These are phyloP conservation scores for Dryas integrifolia DNA, from an alignment of 331 rosid genomes.

Conservation along the genomic window DNA sequence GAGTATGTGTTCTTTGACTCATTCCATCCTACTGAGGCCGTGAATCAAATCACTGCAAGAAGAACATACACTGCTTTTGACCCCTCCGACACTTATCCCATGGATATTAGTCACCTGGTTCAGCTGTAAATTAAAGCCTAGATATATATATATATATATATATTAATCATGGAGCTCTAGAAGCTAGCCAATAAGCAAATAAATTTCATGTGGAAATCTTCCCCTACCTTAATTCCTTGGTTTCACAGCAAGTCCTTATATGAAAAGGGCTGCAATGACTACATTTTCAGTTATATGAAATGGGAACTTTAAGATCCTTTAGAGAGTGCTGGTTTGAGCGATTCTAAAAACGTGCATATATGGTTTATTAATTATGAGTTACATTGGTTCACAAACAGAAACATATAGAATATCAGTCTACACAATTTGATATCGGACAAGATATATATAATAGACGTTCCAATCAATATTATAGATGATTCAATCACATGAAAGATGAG, in stretches of 20 bases:
- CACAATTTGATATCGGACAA: no score
- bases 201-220: neutral
- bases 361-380: no score
- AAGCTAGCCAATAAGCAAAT: neutral
- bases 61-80: conserved; percentile 25
- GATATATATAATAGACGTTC: neutral
- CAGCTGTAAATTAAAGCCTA: conserved; percentile 8
- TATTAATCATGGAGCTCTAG: neutral
- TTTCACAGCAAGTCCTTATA: no score
- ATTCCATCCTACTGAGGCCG: conserved; percentile 30
- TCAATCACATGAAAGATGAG: neutral
- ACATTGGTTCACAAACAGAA: no score
- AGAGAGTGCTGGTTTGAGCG: no score
- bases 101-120: conserved; percentile 35
- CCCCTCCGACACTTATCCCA: conserved; percentile 33
- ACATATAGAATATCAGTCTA: no score
- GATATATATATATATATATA: neutral
- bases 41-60: conserved; percentile 7
- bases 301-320: no score
- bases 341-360: no score
- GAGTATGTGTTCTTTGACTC: conserved; percentile 38
- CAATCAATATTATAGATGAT: conserved; percentile 2
- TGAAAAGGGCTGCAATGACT: no score
- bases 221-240: no score
- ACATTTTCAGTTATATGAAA: no score